These are phyloP conservation scores for Hygrophoropsis aurantiaca DNA, from an alignment of 768 basidiomycete species.

Conservation along the genomic window DNA sequence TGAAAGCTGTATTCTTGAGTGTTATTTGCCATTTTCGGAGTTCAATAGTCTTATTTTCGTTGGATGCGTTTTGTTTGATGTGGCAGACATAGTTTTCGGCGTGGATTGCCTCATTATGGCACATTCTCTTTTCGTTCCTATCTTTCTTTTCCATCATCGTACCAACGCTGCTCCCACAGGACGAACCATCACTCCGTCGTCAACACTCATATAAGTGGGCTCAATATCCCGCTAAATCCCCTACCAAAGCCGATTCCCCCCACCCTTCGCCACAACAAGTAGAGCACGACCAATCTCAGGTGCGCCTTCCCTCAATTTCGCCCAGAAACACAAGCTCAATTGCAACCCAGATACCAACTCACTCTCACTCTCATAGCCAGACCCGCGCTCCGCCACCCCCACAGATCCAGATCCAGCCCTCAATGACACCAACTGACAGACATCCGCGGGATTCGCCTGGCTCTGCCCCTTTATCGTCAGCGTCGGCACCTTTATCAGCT, in stretches of 20 bases:
- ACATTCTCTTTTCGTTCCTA: too few species aligned
- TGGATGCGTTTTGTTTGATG: too few species aligned
- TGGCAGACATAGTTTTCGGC: too few species aligned
- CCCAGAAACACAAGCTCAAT: too few species aligned
- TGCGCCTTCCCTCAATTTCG: too few species aligned
- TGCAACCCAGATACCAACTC: slow-evolving; percentile 18
- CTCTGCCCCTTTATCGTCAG: slow-evolving; percentile 10
- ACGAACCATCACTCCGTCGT: slow-evolving; percentile 52
- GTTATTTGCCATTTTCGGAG: too few species aligned
- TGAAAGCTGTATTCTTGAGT: too few species aligned
- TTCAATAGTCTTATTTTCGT: too few species aligned
- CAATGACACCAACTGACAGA: slow-evolving; percentile 32
- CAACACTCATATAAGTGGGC: slow-evolving; percentile 92
- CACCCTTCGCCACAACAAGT: slow-evolving; percentile 75
- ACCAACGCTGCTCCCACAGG: slow-evolving; percentile 18
- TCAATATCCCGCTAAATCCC: slow-evolving; percentile 73
- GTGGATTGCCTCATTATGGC: too few species aligned
- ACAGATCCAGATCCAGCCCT: slow-evolving; percentile 11
- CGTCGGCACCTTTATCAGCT: background rate
- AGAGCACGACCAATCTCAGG: slow-evolving; percentile 63
- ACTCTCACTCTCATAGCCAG: slow-evolving; percentile 10
- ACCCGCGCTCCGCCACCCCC: background rate
- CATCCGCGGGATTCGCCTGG: slow-evolving; percentile 28
- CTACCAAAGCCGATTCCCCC: slow-evolving; percentile 80
- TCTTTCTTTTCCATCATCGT: slow-evolving; percentile 3